Evolutionary conservation across 257 asterid species (phyloP).

Genomic region (Penstemon davidsonii): DNA sequence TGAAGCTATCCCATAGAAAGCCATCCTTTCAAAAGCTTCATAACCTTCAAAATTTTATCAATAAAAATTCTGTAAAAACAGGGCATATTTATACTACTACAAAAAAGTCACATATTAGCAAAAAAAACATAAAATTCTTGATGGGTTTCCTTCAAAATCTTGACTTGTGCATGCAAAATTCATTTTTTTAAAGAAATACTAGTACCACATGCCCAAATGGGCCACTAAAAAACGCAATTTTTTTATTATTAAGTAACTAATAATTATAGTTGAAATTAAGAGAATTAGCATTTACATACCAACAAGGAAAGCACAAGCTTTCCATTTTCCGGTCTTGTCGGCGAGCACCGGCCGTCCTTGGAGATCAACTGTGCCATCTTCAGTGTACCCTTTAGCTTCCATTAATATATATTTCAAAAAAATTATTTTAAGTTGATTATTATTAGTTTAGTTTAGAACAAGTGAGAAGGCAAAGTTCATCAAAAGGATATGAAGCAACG

Average conservation of each 20-base stretch:
- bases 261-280: background rate
- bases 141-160: no score
- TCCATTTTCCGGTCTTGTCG: slow-evolving; percentile 80
- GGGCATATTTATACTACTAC: no score
- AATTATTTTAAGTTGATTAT: background rate
- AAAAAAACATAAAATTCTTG: no score
- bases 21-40: slow-evolving; percentile 93
- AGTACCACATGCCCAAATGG: no score
- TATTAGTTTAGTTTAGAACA: background rate
- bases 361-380: slow-evolving; percentile 85
- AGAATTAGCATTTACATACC: slow-evolving; percentile 40
- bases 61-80: no score
- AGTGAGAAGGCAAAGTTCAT: background rate
- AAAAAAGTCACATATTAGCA: no score
- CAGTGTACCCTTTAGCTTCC: slow-evolving; percentile 68
- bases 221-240: no score
- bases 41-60: slow-evolving; percentile 38
- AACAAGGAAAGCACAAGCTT: slow-evolving; percentile 79
- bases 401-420: slow-evolving; percentile 13
- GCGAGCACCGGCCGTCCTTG: slow-evolving; percentile 69
- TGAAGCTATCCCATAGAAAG: slow-evolving; percentile 90
- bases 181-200: no score
- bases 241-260: background rate
- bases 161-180: no score
- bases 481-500: slow-evolving; percentile 20